Evolutionary conservation across 176 grass and related monocot genomes (phyloP), one percentile per base, ranked within the genome.

Genomic region (Chrysopogon serrulatus): DNA sequence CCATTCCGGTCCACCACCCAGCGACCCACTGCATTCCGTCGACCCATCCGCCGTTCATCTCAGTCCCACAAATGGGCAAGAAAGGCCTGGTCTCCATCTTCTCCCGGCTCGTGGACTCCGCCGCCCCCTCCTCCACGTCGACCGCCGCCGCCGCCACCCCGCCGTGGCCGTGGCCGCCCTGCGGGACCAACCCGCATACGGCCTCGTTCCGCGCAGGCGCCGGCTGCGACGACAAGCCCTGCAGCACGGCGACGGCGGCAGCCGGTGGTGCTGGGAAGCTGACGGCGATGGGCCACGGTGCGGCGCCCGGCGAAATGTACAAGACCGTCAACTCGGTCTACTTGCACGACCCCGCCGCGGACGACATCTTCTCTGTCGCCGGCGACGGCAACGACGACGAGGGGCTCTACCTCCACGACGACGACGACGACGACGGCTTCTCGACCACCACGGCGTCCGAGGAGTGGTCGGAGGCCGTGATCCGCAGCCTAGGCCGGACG

Each of bases 311-410:
- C 5, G 71, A 82, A 48, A 76, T 88, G 78, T 81, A 83, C 76
- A 86, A 78, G 83, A 88, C 88, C 16, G 85, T 86, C 74, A 90
- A 95, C 85, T 90, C 87, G 71, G 88, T 84, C n/a, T 90, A 51
- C 88, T 23, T 86, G 17, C 79, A 90, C 68, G 85, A 94, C 73
- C 49, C 87, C 16, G 24, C 82, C 43, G 78, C 41, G 11, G 62
- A 45, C 43, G 79, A 64, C 27, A 8, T 45, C 51, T 74, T 51
- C 62, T 45, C 48, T 6, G 10, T 76, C 70, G 68, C 37, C 32
- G 39, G 36, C 26, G 76, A 53, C 7, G 48, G 2, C 2, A 78
- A 47, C 0, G 86, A 42, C 6, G 71, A 61, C 0, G 56, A 45
- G 28, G 45, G 39, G 66, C 75, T 36, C 53, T 76, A 61, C 65